These are phyloP conservation scores for Solanum chiquidenum DNA, from an alignment of 257 asterid species.

Conservation along the genomic window DNA sequence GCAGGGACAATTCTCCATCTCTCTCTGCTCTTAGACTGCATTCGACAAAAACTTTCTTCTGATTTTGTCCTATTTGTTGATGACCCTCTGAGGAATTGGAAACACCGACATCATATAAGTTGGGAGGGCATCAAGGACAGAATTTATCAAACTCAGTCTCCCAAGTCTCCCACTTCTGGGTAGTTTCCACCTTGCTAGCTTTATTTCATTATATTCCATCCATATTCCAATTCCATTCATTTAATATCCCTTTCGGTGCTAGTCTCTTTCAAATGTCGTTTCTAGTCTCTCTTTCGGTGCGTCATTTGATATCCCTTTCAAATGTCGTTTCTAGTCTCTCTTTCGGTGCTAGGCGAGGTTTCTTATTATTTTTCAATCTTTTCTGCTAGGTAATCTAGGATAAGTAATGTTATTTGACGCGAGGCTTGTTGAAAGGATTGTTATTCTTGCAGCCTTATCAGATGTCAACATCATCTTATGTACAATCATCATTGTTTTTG, in stretches of 20 bases:
- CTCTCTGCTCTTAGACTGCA: neutral
- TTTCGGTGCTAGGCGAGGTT: neutral
- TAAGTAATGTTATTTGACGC: neutral
- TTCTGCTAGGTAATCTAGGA: neutral
- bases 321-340: neutral
- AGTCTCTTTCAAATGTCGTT: neutral
- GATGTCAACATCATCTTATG: neutral
- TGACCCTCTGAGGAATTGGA: neutral
- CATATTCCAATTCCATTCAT: neutral
- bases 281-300: neutral
- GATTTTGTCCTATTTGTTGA: neutral
- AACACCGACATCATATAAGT: neutral
- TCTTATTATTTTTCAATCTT: neutral
- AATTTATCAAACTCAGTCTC: neutral
- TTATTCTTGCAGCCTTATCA: neutral
- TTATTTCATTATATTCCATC: neutral
- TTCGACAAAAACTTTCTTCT: neutral
- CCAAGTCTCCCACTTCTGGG: neutral
- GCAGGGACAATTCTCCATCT: neutral
- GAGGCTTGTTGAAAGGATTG: neutral
- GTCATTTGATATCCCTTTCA: too few species aligned
- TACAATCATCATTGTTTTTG: neutral
- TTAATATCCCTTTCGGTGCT: neutral
- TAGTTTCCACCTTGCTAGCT: neutral
- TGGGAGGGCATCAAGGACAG: neutral